Evolutionary conservation across 2,329 filamentous ascomycete species (phyloP), one percentile per base, ranked within the genome.

Genomic region (Grosmannia penicillata): DNA sequence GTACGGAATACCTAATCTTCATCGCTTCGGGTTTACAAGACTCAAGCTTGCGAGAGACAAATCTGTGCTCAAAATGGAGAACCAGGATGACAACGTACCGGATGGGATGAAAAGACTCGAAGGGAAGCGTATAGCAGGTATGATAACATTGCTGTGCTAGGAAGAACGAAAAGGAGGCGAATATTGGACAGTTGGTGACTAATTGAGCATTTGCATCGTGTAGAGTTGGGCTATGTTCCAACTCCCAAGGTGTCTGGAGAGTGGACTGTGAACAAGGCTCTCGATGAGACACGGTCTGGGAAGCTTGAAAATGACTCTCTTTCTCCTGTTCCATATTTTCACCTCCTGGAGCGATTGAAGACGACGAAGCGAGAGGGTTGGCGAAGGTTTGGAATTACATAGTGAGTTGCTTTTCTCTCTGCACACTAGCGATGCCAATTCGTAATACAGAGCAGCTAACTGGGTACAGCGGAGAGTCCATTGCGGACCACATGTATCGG

Each of bases 401-500:
- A 65, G 72, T 75, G 54, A 31, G 53, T 32, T 14, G 13, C 18
- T 3, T 5, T 22, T 4, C 19, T 6, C 14, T 19, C 13, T 6
- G 3, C 19, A n/a, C 8, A 7, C 33, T 22, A 18, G 13, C 23
- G 13, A 3, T 26, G 6, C 21, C 14, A 21, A 3, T 15, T 8
- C 14, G 10, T 21, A 19, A 22, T 6, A 14, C 22, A 3, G 8
- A 4, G 11, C 17, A 13, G 26, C 11, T 13, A 8, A 10, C 13
- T 19, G 13, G 10, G 17, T 17, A 15, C 11, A 77, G 70, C 41
- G 82, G 84, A 56, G 91, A 98, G 60, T 93, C 85, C 2, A 95
- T 98, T 54, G 73, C 84, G 38, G 91, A 98, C 63, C 91, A 98
- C 69, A 98, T 98, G 91, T 98, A 96, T 62, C 86, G 91, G 61